Conservation (phyloP, 2,329 filamentous ascomycete species). For the Juglanconis sp. region DNA sequence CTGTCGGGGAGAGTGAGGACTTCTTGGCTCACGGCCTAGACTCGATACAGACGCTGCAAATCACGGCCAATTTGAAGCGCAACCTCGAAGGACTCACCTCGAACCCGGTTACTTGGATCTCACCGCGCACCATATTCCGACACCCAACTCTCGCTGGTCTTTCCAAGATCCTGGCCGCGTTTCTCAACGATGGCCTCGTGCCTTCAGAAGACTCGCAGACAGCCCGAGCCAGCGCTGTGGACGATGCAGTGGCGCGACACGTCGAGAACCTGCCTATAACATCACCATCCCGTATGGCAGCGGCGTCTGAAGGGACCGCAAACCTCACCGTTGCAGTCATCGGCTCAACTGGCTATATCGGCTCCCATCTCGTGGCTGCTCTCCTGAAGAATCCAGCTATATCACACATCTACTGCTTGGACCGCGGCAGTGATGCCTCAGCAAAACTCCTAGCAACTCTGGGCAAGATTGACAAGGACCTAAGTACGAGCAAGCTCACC, state of each 20-base stretch:
- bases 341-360: constrained; percentile 8
- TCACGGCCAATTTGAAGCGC: constrained; percentile 12
- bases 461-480: neutral
- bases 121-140: neutral
- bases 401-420: constrained; percentile 1
- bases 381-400: neutral
- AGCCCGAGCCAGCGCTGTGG: neutral
- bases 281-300: neutral
- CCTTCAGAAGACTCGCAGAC: neutral
- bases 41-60: constrained; percentile 18
- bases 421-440: neutral
- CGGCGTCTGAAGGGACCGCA: neutral
- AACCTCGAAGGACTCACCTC: constrained; percentile 12
- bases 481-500: neutral
- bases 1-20: constrained; percentile 13
- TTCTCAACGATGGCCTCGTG: neutral
- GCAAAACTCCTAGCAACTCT: neutral
- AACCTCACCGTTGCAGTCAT: neutral
- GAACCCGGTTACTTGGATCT: neutral
- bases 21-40: constrained; percentile 20
- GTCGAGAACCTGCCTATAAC: neutral
- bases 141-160: neutral
- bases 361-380: neutral
- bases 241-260: neutral
- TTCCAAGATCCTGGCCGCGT: neutral